Evolutionary conservation across 1,284 basidiomycete species (phyloP).

Genomic region (Leccinum griseonigrum): DNA sequence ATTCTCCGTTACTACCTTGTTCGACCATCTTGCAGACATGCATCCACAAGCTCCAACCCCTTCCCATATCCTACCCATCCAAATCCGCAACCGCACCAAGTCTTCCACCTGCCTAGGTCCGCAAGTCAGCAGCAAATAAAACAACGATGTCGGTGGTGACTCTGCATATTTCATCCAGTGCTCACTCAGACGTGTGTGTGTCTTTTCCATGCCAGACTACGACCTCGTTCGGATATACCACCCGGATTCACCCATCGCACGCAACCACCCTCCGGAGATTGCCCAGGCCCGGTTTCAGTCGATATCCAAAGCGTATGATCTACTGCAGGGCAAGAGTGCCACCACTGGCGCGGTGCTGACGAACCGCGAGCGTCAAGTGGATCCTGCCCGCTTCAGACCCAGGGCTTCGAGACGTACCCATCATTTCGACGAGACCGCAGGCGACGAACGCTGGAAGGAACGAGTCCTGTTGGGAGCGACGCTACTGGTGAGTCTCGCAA

Average conservation of each 20-base stretch:
- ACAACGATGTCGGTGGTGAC: slow-evolving; percentile 51
- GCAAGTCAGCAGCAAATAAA: slow-evolving; percentile 63
- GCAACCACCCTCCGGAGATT: slow-evolving; percentile 42
- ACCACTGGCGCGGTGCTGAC: slow-evolving; percentile 19
- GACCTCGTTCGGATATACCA: slow-evolving; percentile 70
- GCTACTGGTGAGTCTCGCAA: slow-evolving; percentile 40
- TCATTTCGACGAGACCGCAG: slow-evolving; percentile 30
- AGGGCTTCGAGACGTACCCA: slow-evolving; percentile 19
- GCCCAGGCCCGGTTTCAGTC: slow-evolving; percentile 60
- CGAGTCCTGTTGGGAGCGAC: slow-evolving; percentile 47
- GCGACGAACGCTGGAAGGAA: slow-evolving; percentile 58
- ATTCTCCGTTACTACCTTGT: slow-evolving; percentile 6
- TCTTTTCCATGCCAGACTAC: slow-evolving; percentile 46
- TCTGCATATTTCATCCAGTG: neutral
- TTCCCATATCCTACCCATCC: slow-evolving; percentile 55
- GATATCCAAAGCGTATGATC: slow-evolving; percentile 60
- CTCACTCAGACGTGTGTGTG: neutral
- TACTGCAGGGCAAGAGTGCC: slow-evolving; percentile 43
- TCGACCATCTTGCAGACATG: slow-evolving; percentile 16
- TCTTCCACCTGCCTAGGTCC: slow-evolving; percentile 59
- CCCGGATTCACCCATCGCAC: slow-evolving; percentile 59
- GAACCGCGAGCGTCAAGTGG: slow-evolving; percentile 23
- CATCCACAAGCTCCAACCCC: slow-evolving; percentile 34
- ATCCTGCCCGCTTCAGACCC: slow-evolving; percentile 29
- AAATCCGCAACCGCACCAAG: slow-evolving; percentile 63